Conservation (phyloP, 2,329 filamentous ascomycete genomes). For the Fusarium sp. region DNA sequence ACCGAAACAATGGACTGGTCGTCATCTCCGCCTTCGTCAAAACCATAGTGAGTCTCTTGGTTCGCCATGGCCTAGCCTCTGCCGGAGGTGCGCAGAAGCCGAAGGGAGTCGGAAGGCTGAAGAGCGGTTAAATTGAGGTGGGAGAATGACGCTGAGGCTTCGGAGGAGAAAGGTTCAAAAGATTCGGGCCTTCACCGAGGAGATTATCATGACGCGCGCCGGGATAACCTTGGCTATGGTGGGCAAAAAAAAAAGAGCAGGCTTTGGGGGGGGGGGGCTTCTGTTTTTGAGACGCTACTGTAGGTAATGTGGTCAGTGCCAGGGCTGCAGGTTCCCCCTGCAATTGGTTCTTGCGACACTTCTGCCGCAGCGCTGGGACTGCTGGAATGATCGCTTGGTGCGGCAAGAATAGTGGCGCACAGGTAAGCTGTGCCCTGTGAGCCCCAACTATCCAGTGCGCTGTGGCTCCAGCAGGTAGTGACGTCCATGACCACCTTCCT, state of each 20-base stretch:
- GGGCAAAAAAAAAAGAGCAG: slow-evolving; percentile 38
- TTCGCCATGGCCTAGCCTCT: slow-evolving; percentile 59
- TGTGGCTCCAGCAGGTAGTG: slow-evolving; percentile 10
- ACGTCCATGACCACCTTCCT: slow-evolving; percentile 27
- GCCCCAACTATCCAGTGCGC: background rate
- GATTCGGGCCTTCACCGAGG: slow-evolving; percentile 46
- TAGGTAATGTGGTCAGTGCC: slow-evolving; percentile 31
- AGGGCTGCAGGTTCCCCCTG: slow-evolving; percentile 30
- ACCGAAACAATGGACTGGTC: slow-evolving; percentile 64
- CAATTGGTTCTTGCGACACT: slow-evolving; percentile 42
- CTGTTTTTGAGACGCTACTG: slow-evolving; percentile 41
- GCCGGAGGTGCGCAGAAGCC: slow-evolving; percentile 46
- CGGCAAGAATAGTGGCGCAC: slow-evolving; percentile 18
- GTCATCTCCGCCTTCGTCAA: slow-evolving; percentile 62
- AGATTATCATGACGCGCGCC: slow-evolving; percentile 50
- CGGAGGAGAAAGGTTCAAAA: slow-evolving; percentile 37
- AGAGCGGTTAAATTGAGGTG: slow-evolving; percentile 37
- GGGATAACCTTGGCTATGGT: slow-evolving; percentile 48
- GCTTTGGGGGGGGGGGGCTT: slow-evolving; percentile 22
- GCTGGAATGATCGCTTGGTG: slow-evolving; percentile 31
- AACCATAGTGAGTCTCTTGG: slow-evolving; percentile 62
- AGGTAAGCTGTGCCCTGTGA: slow-evolving; percentile 26
- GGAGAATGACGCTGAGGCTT: slow-evolving; percentile 31
- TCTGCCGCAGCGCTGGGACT: slow-evolving; percentile 31
- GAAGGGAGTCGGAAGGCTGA: slow-evolving; percentile 30